Base-by-base conservation (phyloP, 176 grass and related monocot species). In the Aegilops longissima region DNA sequence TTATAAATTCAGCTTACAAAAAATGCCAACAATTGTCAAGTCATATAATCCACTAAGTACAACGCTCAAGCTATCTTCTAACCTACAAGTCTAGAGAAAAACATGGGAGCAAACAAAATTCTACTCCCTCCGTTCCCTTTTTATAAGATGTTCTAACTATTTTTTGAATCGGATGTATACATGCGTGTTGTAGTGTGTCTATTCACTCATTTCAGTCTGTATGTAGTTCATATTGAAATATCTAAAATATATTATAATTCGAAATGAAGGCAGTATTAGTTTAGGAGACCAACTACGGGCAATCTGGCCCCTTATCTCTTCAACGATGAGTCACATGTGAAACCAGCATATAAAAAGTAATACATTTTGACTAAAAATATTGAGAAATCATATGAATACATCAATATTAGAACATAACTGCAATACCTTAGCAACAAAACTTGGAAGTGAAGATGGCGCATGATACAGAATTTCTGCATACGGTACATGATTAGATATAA, bases 391-490 rank as follows among this genome's bases (percentile, higher is more conserved):
- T 27, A 64, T 84, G 3, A 65, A 66, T 21, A 81, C 11, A 76
- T 47, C 12, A 86, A n/a, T 20, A 34, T 30, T 47, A 83, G 7
- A 66, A 49, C 63, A 71, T 24, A 58, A 71, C 64, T 65, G 47
- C 63, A 61, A 30, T 95, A 98, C 93, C 93, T 95, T 98, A 70
- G 96, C 93, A 86, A 94, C 96, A 88, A 94, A 98, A 89, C 93
- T 98, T 70, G 96, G 93, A 78, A 98, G 92, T 73, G 71, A 94
- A 70, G 84, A 89, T 79, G 93, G 95, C 96, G 90, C 94, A 77
- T 98, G 86, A 92, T 94, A 95, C 47, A 98, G 90, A 92, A 98
- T 98, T 89, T 94, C 96, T 34, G 92, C 77, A 90, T 98, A 91
- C 27, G 88, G 94, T 61, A 96, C 79, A 72, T 98, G 92, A 91